Evolutionary conservation across 768 basidiomycete species (phyloP).

Genomic region (Tephrocybe rancida): DNA sequence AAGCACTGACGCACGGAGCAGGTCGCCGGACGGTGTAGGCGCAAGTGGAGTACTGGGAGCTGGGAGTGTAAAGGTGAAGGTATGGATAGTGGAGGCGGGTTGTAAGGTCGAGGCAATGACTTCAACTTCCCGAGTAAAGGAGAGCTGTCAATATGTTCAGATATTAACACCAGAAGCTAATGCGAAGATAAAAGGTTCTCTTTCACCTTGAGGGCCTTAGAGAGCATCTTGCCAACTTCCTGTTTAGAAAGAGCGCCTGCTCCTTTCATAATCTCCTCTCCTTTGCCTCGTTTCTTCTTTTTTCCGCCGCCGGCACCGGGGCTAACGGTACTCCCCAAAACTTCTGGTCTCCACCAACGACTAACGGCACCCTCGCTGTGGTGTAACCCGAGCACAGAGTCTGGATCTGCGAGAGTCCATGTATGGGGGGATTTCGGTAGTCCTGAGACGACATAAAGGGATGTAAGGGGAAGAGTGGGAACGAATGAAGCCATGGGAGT

Average conservation of each 20-base stretch:
- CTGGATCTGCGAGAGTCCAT: slow-evolving; percentile 87
- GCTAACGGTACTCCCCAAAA: slow-evolving; percentile 85
- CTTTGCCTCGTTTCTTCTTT: slow-evolving; percentile 69
- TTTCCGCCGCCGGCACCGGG: slow-evolving; percentile 82
- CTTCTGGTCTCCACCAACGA: slow-evolving; percentile 91
- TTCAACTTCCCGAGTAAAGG: slow-evolving; percentile 90
- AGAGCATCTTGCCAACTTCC: slow-evolving; percentile 89
- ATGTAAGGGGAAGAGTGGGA: slow-evolving; percentile 76
- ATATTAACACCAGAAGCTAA: neutral
- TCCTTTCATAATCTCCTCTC: slow-evolving; percentile 69
- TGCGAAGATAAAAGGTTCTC: neutral
- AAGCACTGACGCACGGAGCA: slow-evolving; percentile 76
- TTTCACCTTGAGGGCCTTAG: slow-evolving; percentile 84
- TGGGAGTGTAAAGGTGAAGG: slow-evolving; percentile 86
- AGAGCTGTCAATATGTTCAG: slow-evolving; percentile 54
- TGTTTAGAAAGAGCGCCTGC: slow-evolving; percentile 82
- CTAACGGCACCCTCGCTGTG: slow-evolving; percentile 85
- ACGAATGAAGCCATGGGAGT: slow-evolving; percentile 62
- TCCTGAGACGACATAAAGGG: slow-evolving; percentile 86
- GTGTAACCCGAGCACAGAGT: slow-evolving; percentile 78
- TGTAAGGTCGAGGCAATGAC: slow-evolving; percentile 94
- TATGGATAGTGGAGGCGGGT: slow-evolving; percentile 90
- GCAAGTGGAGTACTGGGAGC: slow-evolving; percentile 77
- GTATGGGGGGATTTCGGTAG: slow-evolving; percentile 88
- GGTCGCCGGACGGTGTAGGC: slow-evolving; percentile 69